Evolutionary conservation across 331 rosid genomes (phyloP).

Genomic region (Prunus yedoensis): DNA sequence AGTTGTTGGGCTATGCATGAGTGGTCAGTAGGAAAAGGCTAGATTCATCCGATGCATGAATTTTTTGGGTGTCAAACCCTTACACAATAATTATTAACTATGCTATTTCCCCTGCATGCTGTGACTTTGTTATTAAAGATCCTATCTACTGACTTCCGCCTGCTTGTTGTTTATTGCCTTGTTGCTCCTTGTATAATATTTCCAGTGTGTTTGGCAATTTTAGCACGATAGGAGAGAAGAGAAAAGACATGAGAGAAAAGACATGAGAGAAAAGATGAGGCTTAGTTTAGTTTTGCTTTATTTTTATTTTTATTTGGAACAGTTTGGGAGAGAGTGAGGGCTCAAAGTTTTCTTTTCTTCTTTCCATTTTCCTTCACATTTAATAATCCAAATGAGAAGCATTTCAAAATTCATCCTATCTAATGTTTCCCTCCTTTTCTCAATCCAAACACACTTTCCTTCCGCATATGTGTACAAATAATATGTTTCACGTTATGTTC

Average conservation of each 20-base stretch:
- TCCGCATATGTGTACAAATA: constrained; percentile 26
- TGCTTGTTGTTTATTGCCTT: not conserved
- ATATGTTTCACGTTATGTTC: constrained; percentile 25
- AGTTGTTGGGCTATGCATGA: not conserved
- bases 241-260: too few relatives aligned
- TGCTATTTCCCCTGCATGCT: not conserved
- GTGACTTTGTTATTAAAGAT: not conserved
- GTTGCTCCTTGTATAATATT: not conserved
- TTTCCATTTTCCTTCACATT: too few relatives aligned
- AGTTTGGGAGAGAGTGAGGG: too few relatives aligned
- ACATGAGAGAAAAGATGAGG: too few relatives aligned
- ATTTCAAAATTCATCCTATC: not conserved
- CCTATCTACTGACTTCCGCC: not conserved
- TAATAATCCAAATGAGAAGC: too few relatives aligned
- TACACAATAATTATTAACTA: not conserved
- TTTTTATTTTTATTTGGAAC: too few relatives aligned
- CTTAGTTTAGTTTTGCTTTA: too few relatives aligned
- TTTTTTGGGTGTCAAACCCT: not conserved
- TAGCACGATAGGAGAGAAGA: too few relatives aligned
- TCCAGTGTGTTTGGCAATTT: not conserved
- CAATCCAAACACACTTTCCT: not conserved
- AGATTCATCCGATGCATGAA: not conserved
- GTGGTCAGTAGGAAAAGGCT: not conserved
- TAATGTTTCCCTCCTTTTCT: too few relatives aligned
- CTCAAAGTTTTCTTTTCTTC: too few relatives aligned